These are phyloP conservation scores for Cercospora sp. DNA, from an alignment of 2,329 filamentous ascomycete species.

Conservation along the genomic window DNA sequence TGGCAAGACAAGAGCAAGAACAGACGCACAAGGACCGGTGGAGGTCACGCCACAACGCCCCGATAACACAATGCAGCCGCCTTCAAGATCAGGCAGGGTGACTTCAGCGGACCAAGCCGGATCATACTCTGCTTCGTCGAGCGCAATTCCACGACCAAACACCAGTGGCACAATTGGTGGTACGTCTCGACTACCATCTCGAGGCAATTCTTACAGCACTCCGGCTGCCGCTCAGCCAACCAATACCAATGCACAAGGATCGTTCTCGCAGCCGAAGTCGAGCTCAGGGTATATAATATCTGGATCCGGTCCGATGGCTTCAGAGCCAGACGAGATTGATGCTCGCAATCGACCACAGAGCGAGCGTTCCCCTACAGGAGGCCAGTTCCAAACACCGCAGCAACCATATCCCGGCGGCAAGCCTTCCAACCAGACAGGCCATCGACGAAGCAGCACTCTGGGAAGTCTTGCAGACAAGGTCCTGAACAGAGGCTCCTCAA, in stretches of 20 bases:
- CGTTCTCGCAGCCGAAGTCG: slow-evolving; percentile 74
- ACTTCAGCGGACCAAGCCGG: slow-evolving; percentile 47
- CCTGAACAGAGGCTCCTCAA: slow-evolving; percentile 65
- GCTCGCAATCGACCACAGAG: slow-evolving; percentile 57
- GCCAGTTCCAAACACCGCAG: slow-evolving; percentile 51
- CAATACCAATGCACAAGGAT: slow-evolving; percentile 83
- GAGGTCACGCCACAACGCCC: slow-evolving; percentile 41
- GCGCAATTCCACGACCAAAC: slow-evolving; percentile 62
- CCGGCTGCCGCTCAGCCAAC: slow-evolving; percentile 84
- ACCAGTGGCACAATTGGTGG: slow-evolving; percentile 76
- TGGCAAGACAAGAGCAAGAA: slow-evolving; percentile 51
- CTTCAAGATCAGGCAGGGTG: slow-evolving; percentile 47
- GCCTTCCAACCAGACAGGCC: slow-evolving; percentile 62
- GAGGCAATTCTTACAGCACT: slow-evolving; percentile 78
- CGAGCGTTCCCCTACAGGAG: slow-evolving; percentile 49
- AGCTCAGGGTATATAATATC: slow-evolving; percentile 70
- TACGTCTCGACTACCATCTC: slow-evolving; percentile 64
- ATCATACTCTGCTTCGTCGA: slow-evolving; percentile 37
- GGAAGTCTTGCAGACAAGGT: slow-evolving; percentile 72
- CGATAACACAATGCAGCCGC: slow-evolving; percentile 37
- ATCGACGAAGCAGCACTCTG: slow-evolving; percentile 66
- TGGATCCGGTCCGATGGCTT: slow-evolving; percentile 56
- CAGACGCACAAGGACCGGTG: slow-evolving; percentile 56
- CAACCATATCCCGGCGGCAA: slow-evolving; percentile 61
- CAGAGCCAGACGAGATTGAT: slow-evolving; percentile 51